Percentiles rank a stretch among this genome's conserved stretches.
These are phyloP conservation scores for Aspergillus coremiiformis DNA, from an alignment of 495 filamentous ascomycete genomes.

Conservation along the genomic window DNA sequence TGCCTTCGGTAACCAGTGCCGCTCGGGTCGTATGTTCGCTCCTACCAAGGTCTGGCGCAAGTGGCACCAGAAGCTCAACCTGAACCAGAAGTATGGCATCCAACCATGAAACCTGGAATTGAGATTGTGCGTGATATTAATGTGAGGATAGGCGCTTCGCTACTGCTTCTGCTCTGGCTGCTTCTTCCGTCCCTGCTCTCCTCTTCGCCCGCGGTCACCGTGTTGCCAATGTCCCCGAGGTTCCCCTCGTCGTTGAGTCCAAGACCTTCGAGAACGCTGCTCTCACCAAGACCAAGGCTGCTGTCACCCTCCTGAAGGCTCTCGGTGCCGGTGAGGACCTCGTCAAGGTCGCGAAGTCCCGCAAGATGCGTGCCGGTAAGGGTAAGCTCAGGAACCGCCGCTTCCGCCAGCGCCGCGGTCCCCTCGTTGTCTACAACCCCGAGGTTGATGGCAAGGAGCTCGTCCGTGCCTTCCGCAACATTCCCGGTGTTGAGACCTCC, in stretches of 20 bases:
- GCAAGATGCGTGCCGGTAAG: constrained; percentile 95
- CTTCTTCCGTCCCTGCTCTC: constrained; percentile 87
- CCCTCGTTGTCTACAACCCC: constrained; percentile 91
- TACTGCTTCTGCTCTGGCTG: constrained; percentile 92
- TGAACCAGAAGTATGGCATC: constrained; percentile 74
- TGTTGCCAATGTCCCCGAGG: constrained; percentile 84
- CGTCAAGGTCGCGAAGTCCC: constrained; percentile 85
- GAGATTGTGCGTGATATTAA: neutral
- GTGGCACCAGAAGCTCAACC: constrained; percentile 99
- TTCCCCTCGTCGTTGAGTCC: constrained; percentile 90
- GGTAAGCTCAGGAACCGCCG: constrained; percentile 93
- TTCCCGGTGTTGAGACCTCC: constrained; percentile 95
- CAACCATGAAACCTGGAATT: neutral
- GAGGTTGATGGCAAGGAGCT: constrained; percentile 89
- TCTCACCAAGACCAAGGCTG: constrained; percentile 81
- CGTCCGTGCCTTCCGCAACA: constrained; percentile 90
- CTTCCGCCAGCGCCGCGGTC: constrained; percentile 93
- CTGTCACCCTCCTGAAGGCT: constrained; percentile 76
- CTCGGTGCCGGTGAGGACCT: constrained; percentile 86
- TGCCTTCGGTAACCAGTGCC: constrained; percentile 99
- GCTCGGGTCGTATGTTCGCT: constrained; percentile 99
- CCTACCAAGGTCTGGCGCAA: constrained; percentile 99
- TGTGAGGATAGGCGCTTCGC: constrained; percentile 69
- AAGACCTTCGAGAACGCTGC: constrained; percentile 70
- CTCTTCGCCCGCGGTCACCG: constrained; percentile 96